Conservation (phyloP, 257 asterid genomes). For the Thymus mandschuricus region DNA sequence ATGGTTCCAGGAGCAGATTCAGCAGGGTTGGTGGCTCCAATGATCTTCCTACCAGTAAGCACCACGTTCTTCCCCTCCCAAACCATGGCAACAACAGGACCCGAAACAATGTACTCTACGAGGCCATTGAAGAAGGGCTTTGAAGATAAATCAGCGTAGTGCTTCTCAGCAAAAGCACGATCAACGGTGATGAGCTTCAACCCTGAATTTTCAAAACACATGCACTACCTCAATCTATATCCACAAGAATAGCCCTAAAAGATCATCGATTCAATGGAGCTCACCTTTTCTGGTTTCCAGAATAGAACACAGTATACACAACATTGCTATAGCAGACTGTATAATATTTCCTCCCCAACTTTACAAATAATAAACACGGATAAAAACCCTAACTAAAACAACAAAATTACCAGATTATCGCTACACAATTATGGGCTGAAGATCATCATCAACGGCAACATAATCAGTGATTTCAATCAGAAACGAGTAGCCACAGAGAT, state of each 20-base stretch:
- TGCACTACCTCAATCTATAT: not conserved
- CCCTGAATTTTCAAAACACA: slow-evolving; percentile 45
- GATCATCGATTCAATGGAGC: not conserved
- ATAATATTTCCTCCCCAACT: not conserved
- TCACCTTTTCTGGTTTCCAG: not conserved
- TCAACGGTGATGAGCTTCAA: slow-evolving; percentile 82
- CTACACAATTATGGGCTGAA: not conserved
- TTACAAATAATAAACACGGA: not conserved
- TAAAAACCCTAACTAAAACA: not conserved
- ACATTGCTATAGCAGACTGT: not conserved
- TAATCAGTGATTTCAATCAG: not conserved
- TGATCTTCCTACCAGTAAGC: slow-evolving; percentile 87
- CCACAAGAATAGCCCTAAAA: not conserved
- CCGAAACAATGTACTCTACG: slow-evolving; percentile 88
- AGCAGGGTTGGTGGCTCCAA: slow-evolving; percentile 95
- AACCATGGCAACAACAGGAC: slow-evolving; percentile 97
- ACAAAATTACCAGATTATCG: not conserved
- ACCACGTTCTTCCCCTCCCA: slow-evolving; percentile 98
- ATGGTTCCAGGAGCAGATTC: slow-evolving; percentile 96
- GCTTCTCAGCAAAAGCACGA: slow-evolving; percentile 88
- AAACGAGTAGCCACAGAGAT: too few relatives aligned
- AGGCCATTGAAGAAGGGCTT: slow-evolving; percentile 90
- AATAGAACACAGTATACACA: not conserved
- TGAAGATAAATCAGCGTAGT: slow-evolving; percentile 85
- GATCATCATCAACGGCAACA: not conserved